Percentiles rank a stretch among this genome's conserved stretches.
Evolutionary conservation across 495 filamentous ascomycete genomes (phyloP).

Genomic region (Penicillium alfredii): DNA sequence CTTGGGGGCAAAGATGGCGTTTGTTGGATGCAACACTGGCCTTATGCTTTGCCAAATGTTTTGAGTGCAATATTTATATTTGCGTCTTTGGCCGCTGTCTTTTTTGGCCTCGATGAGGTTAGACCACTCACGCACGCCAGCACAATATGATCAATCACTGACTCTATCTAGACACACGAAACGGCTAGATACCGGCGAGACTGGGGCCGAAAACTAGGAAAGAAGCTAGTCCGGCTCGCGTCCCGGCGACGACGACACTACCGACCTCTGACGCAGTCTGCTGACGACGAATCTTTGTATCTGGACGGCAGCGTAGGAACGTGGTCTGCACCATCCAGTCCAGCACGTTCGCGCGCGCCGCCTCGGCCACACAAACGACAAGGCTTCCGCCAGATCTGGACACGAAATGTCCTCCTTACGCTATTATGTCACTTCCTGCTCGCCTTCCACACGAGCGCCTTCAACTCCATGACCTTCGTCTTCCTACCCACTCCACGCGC

Average conservation of each 20-base stretch:
- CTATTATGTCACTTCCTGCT: conserved; percentile 60
- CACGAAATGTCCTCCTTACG: conserved; percentile 54
- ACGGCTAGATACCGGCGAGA: conserved; percentile 39
- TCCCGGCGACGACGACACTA: conserved; percentile 23
- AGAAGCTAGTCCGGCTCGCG: conserved; percentile 33
- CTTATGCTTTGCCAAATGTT: conserved; percentile 59
- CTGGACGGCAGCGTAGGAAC: conserved; percentile 24
- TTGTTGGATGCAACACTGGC: conserved; percentile 55
- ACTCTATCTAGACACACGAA: conserved; percentile 53
- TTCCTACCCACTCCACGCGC: conserved; percentile 63
- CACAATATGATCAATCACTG: too few species aligned
- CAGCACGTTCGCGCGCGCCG: conserved; percentile 13
- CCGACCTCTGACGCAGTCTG: conserved; percentile 21
- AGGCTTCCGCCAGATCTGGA: conserved; percentile 55
- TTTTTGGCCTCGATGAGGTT: conserved; percentile 58
- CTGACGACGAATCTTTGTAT: conserved; percentile 28
- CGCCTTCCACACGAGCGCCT: conserved; percentile 68
- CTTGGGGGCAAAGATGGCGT: conserved; percentile 48
- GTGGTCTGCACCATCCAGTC: conserved; percentile 26
- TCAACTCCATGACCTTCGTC: conserved; percentile 67
- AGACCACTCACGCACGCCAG: not conserved
- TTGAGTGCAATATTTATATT: conserved; percentile 52
- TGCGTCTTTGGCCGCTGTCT: conserved; percentile 39
- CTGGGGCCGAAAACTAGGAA: conserved; percentile 44
- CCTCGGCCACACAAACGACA: conserved; percentile 28